A percentile compares a stretch with the other conserved stretches of the same genome.
phyloP scores from a whole-genome alignment of 2,329 filamentous ascomycete genomes.

The Fonsecaea pedrosoi region DNA sequence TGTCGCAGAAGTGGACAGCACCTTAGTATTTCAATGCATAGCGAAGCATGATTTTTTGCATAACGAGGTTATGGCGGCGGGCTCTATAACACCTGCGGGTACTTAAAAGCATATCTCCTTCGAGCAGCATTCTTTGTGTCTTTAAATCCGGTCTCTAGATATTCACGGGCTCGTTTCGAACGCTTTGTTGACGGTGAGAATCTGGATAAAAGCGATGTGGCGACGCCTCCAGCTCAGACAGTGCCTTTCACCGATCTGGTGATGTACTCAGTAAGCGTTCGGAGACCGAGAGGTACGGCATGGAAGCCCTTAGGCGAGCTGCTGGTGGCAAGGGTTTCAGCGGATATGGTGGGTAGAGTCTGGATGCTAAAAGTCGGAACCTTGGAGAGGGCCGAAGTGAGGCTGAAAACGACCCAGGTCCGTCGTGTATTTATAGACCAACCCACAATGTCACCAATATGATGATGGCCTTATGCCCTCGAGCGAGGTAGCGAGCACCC shows the following conservation, averaged over 20 bases:
- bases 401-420: too few species aligned
- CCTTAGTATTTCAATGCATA: background rate
- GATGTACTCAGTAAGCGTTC: too few species aligned
- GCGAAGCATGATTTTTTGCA: background rate
- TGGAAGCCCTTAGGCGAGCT: too few species aligned
- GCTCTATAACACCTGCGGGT: background rate
- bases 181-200: too few species aligned
- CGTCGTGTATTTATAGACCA: constrained; percentile 11
- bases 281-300: too few species aligned
- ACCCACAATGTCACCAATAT: background rate
- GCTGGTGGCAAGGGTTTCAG: too few species aligned
- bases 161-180: background rate
- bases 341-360: too few species aligned
- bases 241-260: background rate
- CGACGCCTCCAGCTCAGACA: too few species aligned
- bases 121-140: background rate
- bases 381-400: too few species aligned
- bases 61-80: background rate
- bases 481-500: too few species aligned
- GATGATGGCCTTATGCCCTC: background rate
- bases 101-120: background rate
- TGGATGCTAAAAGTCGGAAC: too few species aligned
- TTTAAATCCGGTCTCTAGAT: background rate
- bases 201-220: too few species aligned
- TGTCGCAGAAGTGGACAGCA: background rate